Evolutionary conservation across 2,329 filamentous ascomycete species (phyloP).

Genomic region (Trichoderma koningiopsis): DNA sequence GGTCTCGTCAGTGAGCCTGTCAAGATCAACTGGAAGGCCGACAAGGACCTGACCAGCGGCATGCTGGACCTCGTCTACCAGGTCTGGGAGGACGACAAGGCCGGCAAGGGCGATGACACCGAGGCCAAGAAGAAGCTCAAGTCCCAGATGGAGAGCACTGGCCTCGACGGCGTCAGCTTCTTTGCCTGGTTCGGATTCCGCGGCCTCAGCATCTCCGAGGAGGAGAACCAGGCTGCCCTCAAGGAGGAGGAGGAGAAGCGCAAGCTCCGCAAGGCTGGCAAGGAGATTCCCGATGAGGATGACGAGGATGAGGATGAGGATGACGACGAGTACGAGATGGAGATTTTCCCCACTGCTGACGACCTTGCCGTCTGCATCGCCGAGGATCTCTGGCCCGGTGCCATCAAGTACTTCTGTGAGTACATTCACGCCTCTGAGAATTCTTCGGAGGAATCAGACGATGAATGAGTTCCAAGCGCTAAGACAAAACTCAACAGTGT

Average conservation of each 20-base stretch:
- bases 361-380: constrained; percentile 77
- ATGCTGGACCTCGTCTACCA: constrained; percentile 73
- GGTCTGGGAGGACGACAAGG: constrained; percentile 63
- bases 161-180: constrained; percentile 72
- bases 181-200: constrained; percentile 88
- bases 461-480: constrained; percentile 7
- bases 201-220: constrained; percentile 68
- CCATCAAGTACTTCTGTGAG: constrained; percentile 90
- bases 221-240: constrained; percentile 45
- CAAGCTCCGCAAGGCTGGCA: constrained; percentile 51
- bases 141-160: constrained; percentile 60
- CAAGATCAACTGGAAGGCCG: constrained; percentile 78
- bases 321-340: constrained; percentile 68
- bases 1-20: constrained; percentile 89
- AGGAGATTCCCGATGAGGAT: constrained; percentile 50
- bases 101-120: constrained; percentile 47
- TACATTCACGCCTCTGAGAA: constrained; percentile 32
- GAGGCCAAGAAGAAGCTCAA: constrained; percentile 54
- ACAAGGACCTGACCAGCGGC: constrained; percentile 80
- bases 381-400: constrained; percentile 86
- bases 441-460: constrained; percentile 11
- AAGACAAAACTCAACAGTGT: constrained; percentile 30
- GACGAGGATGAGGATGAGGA: constrained; percentile 59
- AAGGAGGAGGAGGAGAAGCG: constrained; percentile 43
- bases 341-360: constrained; percentile 87